Evolutionary conservation across 371 early-diverging fungal genomes (phyloP), one percentile per base, ranked within the genome.

Genomic region (Batrachochytrium dendrobatidis): DNA sequence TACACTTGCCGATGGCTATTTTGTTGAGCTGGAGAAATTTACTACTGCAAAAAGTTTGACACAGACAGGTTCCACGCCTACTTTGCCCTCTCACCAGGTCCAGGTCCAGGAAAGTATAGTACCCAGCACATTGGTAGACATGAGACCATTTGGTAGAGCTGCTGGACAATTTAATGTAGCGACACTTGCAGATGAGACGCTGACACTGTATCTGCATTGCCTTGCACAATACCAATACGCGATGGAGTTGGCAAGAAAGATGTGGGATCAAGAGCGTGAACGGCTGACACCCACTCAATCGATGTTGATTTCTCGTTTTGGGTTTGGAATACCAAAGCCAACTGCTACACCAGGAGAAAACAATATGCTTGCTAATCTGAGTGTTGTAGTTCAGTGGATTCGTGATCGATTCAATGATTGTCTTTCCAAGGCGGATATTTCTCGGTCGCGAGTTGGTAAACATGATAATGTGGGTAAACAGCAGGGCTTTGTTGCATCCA

Each of bases 401-500:
- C 82, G 90, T 20, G 85, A 83, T 39, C 79, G 84, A 51, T 91
- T 89, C 65, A 92, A 93, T 63, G 89, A 86, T 53, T 90, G 91
- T 53, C 64, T 91, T 8, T 91, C 91, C 30, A 77, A 84, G 12
- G 92, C 91, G 0, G 87, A 88, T 59, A 62, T 57, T 2, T 62
- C 61, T 12, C 22, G 62, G 22, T 58, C 46, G 30, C 55, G 32
- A 30, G 28, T 28, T 33, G 24, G 26, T 4, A 44, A 34, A 15
- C 48, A 30, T 3, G 49, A 50, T 24, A 29, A 8, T n/a, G 43
- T 34, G 20, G 60, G 31, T 5, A 30, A 20, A 29, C 29, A 29
- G 55, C 49, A 29, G 26, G n/a, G 72, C n/a, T n/a, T 63, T 43
- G 65, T 67, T 20, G 71, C 67, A 46, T 44, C 34, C 46, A 57